A percentile compares a stretch with the other conserved stretches of the same genome.
Evolutionary conservation across 768 basidiomycete genomes (phyloP).

Genomic region (Myochromella boudieri): DNA sequence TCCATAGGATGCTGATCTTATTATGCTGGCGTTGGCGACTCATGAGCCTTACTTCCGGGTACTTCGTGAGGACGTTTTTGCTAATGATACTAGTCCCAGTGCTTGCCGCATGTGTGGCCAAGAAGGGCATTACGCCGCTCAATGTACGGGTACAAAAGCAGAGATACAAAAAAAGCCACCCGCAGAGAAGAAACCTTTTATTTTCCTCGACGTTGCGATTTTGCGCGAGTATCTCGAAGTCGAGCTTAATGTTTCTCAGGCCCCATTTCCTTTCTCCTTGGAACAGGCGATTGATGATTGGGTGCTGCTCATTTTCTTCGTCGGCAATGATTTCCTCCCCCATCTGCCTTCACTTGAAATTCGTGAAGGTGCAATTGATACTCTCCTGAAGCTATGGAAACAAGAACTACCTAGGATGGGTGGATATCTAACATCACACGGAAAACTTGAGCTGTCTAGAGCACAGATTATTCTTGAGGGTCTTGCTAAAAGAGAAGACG

Average conservation of each 20-base stretch:
- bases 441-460: conserved; percentile 79
- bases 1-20: conserved; percentile 91
- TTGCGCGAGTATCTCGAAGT: conserved; percentile 97
- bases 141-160: conserved; percentile 83
- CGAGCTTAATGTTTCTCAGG: conserved; percentile 82
- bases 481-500: conserved; percentile 91
- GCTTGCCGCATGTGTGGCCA: conserved; percentile 93
- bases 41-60: conserved; percentile 99
- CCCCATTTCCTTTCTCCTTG: conserved; percentile 85
- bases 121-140: conserved; percentile 92
- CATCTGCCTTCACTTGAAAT: conserved; percentile 98
- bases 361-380: conserved; percentile 98
- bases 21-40: conserved; percentile 97
- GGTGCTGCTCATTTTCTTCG: conserved; percentile 99
- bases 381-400: conserved; percentile 94
- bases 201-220: conserved; percentile 96
- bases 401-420: conserved; percentile 93
- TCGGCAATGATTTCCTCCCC: conserved; percentile 98
- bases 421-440: conserved; percentile 94
- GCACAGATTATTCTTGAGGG: conserved; percentile 96
- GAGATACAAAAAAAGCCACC: conserved; percentile 66
- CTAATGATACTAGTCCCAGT: conserved; percentile 68
- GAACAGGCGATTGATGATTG: conserved; percentile 99
- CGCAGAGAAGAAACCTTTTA: conserved; percentile 91
- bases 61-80: conserved; percentile 96